These are phyloP conservation scores for Eimeria necatrix DNA, from an alignment of 169 alveolate genomes.

Conservation along the genomic window DNA sequence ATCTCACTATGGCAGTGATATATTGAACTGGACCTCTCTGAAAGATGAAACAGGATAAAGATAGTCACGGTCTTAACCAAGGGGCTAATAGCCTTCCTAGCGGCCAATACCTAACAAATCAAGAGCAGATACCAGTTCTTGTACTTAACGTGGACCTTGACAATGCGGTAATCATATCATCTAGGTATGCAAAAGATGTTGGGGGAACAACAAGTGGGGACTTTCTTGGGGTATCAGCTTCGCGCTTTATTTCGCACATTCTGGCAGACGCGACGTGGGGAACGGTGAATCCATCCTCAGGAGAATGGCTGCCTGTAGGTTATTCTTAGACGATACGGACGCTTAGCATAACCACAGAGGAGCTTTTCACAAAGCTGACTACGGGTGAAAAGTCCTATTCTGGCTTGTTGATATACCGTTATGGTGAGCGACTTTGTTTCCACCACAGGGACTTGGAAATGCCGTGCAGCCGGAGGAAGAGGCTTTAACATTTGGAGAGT, in stretches of 20 bases:
- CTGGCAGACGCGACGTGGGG: slow-evolving; percentile 81
- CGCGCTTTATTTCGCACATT: slow-evolving; percentile 56
- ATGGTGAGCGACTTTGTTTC: not conserved
- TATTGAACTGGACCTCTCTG: too few species aligned
- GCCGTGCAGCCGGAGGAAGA: not conserved
- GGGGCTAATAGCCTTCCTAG: not conserved
- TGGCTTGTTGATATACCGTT: not conserved
- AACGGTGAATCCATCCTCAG: slow-evolving; percentile 58
- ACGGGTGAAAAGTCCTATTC: not conserved
- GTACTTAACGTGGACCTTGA: slow-evolving; percentile 49
- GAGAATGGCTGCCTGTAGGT: slow-evolving; percentile 76
- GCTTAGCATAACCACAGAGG: not conserved
- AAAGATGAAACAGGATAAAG: too few species aligned
- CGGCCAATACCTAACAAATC: not conserved
- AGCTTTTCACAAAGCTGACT: not conserved
- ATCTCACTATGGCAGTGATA: too few species aligned
- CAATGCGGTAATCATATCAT: slow-evolving; percentile 13
- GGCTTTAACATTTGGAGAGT: slow-evolving; percentile 40
- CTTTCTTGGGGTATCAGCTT: slow-evolving; percentile 27
- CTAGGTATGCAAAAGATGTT: slow-evolving; percentile 53
- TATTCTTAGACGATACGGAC: not conserved
- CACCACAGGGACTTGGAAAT: not conserved
- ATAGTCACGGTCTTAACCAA: not conserved
- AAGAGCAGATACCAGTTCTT: slow-evolving; percentile 48
- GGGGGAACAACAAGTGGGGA: slow-evolving; percentile 16